These are phyloP conservation scores for Fusarium metavorans DNA, from an alignment of 2,329 filamentous ascomycete genomes.

Conservation along the genomic window DNA sequence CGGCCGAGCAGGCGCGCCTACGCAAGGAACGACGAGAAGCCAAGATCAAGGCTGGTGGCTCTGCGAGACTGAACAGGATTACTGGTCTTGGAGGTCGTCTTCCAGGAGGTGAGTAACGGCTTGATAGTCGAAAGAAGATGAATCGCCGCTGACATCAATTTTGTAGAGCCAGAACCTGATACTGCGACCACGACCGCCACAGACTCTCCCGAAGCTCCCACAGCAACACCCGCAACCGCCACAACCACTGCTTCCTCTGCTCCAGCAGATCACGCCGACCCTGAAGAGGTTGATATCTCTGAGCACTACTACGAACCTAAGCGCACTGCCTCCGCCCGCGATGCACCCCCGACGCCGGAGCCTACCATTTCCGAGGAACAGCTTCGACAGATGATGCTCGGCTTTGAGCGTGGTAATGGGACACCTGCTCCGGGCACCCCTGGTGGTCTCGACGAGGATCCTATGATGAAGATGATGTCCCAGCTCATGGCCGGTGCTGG, in stretches of 20 bases:
- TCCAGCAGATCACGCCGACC: slow-evolving; percentile 65
- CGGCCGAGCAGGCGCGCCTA: slow-evolving; percentile 75
- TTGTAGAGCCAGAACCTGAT: slow-evolving; percentile 20
- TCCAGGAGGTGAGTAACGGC: slow-evolving; percentile 47
- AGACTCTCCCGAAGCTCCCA: slow-evolving; percentile 45
- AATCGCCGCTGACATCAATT: not conserved
- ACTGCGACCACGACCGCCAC: slow-evolving; percentile 41
- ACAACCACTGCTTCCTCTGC: slow-evolving; percentile 41
- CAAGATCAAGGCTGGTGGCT: slow-evolving; percentile 80
- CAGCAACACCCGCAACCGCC: slow-evolving; percentile 46
- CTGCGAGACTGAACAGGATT: slow-evolving; percentile 79
- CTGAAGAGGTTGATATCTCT: slow-evolving; percentile 85
- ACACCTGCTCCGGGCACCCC: slow-evolving; percentile 36
- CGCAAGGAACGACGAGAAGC: slow-evolving; percentile 84
- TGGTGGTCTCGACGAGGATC: slow-evolving; percentile 47
- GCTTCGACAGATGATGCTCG: slow-evolving; percentile 74
- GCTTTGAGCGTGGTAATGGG: slow-evolving; percentile 56
- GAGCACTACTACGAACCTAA: slow-evolving; percentile 75
- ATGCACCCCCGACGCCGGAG: slow-evolving; percentile 46
- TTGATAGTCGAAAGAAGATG: not conserved
- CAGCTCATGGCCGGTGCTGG: slow-evolving; percentile 71
- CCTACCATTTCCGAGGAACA: slow-evolving; percentile 65
- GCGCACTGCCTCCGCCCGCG: slow-evolving; percentile 49
- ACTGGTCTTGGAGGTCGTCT: slow-evolving; percentile 71
- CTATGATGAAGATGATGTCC: slow-evolving; percentile 75